Evolutionary conservation across 1,284 basidiomycete species (phyloP).

Genomic region (Coniophora puteana): DNA sequence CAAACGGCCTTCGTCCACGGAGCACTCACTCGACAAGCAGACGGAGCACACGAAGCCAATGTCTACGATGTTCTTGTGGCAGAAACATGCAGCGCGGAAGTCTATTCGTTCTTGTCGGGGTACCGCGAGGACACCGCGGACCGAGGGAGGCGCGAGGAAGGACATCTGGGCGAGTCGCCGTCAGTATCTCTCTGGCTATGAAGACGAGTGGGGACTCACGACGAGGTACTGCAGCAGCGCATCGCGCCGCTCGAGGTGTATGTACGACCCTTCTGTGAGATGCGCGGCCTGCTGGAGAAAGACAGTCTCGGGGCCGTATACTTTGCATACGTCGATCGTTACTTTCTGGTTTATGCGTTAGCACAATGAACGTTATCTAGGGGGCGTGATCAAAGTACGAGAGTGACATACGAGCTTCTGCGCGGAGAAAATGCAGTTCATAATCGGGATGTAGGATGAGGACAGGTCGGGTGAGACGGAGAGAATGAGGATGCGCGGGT

Average conservation of each 20-base stretch:
- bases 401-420: constrained; percentile 75
- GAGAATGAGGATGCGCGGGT: constrained; percentile 86
- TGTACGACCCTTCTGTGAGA: constrained; percentile 92
- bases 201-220: constrained; percentile 40
- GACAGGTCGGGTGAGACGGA: constrained; percentile 90
- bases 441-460: constrained; percentile 91
- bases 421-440: constrained; percentile 99
- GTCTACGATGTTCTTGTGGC: constrained; percentile 95
- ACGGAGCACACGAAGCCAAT: constrained; percentile 98
- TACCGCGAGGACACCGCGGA: constrained; percentile 76
- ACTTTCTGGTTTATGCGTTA: constrained; percentile 63
- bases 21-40: constrained; percentile 82
- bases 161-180: constrained; percentile 65
- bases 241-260: constrained; percentile 76
- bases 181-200: background rate
- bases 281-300: constrained; percentile 98
- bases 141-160: constrained; percentile 81
- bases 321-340: constrained; percentile 93
- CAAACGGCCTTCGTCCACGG: background rate
- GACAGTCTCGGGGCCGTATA: constrained; percentile 87
- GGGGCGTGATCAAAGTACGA: background rate
- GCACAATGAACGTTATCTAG: background rate
- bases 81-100: constrained; percentile 97
- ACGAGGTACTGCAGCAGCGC: constrained; percentile 87
- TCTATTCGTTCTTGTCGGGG: constrained; percentile 95